Conservation (phyloP, 2,329 filamentous ascomycete species). For the Gnomoniopsis sp. region DNA sequence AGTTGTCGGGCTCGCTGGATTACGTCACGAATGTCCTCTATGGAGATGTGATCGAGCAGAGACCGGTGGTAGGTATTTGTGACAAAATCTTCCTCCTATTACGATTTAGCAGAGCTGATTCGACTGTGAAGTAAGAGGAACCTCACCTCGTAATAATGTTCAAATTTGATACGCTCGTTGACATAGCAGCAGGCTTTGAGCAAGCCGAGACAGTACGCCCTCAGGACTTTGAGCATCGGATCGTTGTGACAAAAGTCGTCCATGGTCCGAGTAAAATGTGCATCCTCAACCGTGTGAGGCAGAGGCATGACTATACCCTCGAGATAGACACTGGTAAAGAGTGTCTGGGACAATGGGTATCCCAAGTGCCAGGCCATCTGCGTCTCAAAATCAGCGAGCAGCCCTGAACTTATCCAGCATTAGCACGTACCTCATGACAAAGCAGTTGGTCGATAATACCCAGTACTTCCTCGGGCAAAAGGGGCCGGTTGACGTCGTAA, state of each 20-base stretch:
- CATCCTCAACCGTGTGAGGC: slow-evolving; percentile 61
- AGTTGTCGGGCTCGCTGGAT: slow-evolving; percentile 54
- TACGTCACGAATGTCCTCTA: slow-evolving; percentile 50
- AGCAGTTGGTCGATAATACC: slow-evolving; percentile 93
- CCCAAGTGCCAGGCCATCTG: slow-evolving; percentile 96
- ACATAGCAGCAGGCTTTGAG: slow-evolving; percentile 81
- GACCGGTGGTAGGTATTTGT: slow-evolving; percentile 84
- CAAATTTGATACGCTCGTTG: slow-evolving; percentile 71
- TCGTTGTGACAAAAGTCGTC: slow-evolving; percentile 30
- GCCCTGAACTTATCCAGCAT: too few species aligned
- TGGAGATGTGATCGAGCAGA: slow-evolving; percentile 63
- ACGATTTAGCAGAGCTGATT: neutral
- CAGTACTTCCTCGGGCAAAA: slow-evolving; percentile 76
- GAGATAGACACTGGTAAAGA: slow-evolving; percentile 90
- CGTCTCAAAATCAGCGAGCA: neutral
- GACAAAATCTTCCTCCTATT: slow-evolving; percentile 93
- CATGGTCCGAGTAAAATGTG: slow-evolving; percentile 53
- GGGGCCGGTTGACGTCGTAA: slow-evolving; percentile 66
- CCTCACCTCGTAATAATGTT: slow-evolving; percentile 82
- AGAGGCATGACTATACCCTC: slow-evolving; percentile 75
- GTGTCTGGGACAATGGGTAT: slow-evolving; percentile 90
- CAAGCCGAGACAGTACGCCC: slow-evolving; percentile 81
- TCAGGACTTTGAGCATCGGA: slow-evolving; percentile 61
- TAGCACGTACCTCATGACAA: slow-evolving; percentile 69
- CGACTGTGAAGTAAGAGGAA: slow-evolving; percentile 21